Evolutionary conservation across 129 eudicot species (phyloP).

Genomic region (Deinandra increscens): DNA sequence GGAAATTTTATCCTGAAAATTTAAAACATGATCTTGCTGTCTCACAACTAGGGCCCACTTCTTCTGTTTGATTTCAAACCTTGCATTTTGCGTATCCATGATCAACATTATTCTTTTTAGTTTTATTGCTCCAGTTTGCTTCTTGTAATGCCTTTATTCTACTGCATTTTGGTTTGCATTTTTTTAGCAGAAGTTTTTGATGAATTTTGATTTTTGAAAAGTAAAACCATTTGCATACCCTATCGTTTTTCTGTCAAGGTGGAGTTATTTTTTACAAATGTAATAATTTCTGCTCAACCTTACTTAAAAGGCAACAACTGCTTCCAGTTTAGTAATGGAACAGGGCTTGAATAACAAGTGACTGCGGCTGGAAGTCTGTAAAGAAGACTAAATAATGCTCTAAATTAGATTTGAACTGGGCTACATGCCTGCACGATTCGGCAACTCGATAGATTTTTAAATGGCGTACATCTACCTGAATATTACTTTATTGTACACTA

Average conservation of each 20-base stretch:
- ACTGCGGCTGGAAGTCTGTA: background rate
- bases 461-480: background rate
- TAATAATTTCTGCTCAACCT: background rate
- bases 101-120: background rate
- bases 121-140: background rate
- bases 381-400: background rate
- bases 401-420: slow-evolving; percentile 11
- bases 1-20: background rate
- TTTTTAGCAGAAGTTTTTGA: background rate
- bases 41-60: slow-evolving; percentile 7
- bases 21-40: background rate
- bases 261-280: slow-evolving; percentile 6
- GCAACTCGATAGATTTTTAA: background rate
- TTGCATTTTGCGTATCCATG: slow-evolving; percentile 2
- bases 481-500: slow-evolving; percentile 15
- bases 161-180: background rate
- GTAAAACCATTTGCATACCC: background rate
- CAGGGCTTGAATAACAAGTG: background rate
- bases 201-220: background rate
- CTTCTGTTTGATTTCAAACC: background rate
- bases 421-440: background rate
- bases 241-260: background rate
- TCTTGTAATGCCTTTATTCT: background rate
- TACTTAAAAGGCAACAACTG: slow-evolving; percentile 12
- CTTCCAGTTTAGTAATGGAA: background rate